Conservation (phyloP, 768 basidiomycete genomes). For the Pulveroboletus sp. region DNA sequence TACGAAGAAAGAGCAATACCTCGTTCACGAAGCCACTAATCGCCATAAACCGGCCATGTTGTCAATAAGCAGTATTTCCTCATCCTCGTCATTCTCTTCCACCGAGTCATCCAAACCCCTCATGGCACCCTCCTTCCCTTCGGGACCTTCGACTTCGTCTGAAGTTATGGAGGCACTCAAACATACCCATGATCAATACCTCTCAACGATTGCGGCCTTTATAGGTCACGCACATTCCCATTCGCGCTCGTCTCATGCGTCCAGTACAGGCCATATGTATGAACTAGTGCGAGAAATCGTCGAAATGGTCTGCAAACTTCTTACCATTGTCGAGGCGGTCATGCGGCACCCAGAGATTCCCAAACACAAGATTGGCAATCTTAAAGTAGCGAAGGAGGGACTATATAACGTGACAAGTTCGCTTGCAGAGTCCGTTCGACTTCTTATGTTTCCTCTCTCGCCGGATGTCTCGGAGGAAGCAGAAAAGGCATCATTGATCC, state of each 20-base stretch:
- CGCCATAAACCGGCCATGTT: slow-evolving; percentile 41
- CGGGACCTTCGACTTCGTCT: slow-evolving; percentile 61
- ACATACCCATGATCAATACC: slow-evolving; percentile 82
- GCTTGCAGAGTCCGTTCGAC: slow-evolving; percentile 84
- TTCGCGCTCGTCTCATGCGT: slow-evolving; percentile 84
- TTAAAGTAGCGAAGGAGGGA: slow-evolving; percentile 70
- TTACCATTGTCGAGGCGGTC: slow-evolving; percentile 89
- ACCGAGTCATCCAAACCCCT: slow-evolving; percentile 46
- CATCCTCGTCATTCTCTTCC: slow-evolving; percentile 66
- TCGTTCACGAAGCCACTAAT: slow-evolving; percentile 33
- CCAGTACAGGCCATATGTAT: slow-evolving; percentile 89
- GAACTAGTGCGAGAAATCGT: slow-evolving; percentile 94
- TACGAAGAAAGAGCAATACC: slow-evolving; percentile 38
- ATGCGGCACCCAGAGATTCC: slow-evolving; percentile 71
- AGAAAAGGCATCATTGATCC: slow-evolving; percentile 71
- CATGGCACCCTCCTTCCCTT: slow-evolving; percentile 55
- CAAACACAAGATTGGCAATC: slow-evolving; percentile 53
- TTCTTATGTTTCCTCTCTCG: slow-evolving; percentile 53
- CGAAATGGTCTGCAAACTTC: slow-evolving; percentile 86
- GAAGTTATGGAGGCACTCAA: slow-evolving; percentile 75
- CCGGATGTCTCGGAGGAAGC: slow-evolving; percentile 65
- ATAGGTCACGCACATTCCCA: slow-evolving; percentile 97
- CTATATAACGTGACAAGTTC: slow-evolving; percentile 80
- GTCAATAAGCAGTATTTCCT: slow-evolving; percentile 70
- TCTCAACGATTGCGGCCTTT: slow-evolving; percentile 94